A percentile compares a stretch with the other conserved stretches of the same genome.
Conservation (phyloP, 192 early-diverging fungal genomes). For the Powellomyces hirtus region DNA sequence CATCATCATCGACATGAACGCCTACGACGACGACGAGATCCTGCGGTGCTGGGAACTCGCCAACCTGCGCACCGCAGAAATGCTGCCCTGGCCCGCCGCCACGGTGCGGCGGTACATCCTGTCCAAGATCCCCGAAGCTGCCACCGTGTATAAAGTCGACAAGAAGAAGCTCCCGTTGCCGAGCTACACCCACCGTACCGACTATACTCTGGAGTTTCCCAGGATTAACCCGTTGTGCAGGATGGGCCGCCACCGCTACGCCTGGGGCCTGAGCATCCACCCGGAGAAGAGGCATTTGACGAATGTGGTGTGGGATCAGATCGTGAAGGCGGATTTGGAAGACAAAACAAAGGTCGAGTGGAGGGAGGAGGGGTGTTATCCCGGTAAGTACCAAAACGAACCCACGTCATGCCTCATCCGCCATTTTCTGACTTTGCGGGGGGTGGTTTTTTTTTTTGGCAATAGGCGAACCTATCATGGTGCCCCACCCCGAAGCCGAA, state of each 20-base stretch:
- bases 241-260: constrained; percentile 12
- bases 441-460: neutral
- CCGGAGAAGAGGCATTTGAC: constrained; percentile 14
- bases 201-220: constrained; percentile 25
- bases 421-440: too few relatives aligned
- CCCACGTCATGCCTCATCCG: neutral
- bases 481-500: constrained; percentile 9
- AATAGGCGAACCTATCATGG: constrained; percentile 28
- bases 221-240: constrained; percentile 14
- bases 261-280: constrained; percentile 30
- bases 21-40: constrained; percentile 26
- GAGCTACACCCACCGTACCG: constrained; percentile 28
- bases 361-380: constrained; percentile 20
- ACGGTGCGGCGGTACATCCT: constrained; percentile 25
- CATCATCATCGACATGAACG: constrained; percentile 29
- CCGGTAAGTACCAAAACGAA: constrained; percentile 10
- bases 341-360: constrained; percentile 25
- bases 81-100: constrained; percentile 21
- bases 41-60: constrained; percentile 16
- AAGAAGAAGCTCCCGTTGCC: constrained; percentile 12
- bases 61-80: constrained; percentile 25
- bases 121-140: constrained; percentile 25
- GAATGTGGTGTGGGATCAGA: constrained; percentile 29
- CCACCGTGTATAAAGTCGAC: constrained; percentile 27
- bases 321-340: constrained; percentile 26